A percentile compares a stretch with the other conserved stretches of the same genome.
These are phyloP conservation scores for Lasiosphaeris hirsuta DNA, from an alignment of 495 filamentous ascomycete genomes.

Conservation along the genomic window DNA sequence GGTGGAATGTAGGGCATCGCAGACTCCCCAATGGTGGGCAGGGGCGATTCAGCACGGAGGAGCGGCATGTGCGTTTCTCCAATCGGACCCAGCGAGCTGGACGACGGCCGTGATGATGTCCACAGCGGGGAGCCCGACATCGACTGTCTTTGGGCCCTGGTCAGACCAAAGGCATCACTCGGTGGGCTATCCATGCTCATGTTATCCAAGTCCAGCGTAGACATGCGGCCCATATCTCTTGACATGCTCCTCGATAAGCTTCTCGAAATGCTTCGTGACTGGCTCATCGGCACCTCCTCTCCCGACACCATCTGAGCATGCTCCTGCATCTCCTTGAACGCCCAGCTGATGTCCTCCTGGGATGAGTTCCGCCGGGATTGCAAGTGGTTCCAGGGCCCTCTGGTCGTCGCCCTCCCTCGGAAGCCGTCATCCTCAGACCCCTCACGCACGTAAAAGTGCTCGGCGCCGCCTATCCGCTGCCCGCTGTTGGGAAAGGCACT, in stretches of 20 bases:
- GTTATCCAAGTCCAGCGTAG: conserved; percentile 39
- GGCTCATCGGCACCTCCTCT: neutral
- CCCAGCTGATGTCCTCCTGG: conserved; percentile 47
- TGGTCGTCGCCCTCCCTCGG: conserved; percentile 30
- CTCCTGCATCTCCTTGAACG: conserved; percentile 50
- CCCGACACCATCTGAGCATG: conserved; percentile 36
- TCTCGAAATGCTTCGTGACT: no score
- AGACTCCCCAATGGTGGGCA: conserved; percentile 33
- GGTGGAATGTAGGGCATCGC: conserved; percentile 26
- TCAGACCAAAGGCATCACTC: conserved; percentile 40
- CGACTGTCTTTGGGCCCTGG: conserved; percentile 31
- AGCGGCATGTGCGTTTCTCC: conserved; percentile 39
- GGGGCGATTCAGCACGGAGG: conserved; percentile 36
- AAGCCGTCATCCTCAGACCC: conserved; percentile 44
- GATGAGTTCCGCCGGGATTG: conserved; percentile 42
- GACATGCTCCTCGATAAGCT: no score
- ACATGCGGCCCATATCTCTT: conserved; percentile 19
- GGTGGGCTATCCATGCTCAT: conserved; percentile 44
- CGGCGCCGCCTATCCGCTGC: conserved; percentile 46
- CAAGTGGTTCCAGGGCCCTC: conserved; percentile 32
- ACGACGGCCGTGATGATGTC: conserved; percentile 19
- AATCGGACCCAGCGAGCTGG: conserved; percentile 29
- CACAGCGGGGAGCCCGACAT: conserved; percentile 29
- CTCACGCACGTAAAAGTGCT: conserved; percentile 54
- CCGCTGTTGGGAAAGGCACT: conserved; percentile 48